Evolutionary conservation across 169 alveolate genomes (phyloP).

Genomic region (Cryptosporidium parvum): DNA sequence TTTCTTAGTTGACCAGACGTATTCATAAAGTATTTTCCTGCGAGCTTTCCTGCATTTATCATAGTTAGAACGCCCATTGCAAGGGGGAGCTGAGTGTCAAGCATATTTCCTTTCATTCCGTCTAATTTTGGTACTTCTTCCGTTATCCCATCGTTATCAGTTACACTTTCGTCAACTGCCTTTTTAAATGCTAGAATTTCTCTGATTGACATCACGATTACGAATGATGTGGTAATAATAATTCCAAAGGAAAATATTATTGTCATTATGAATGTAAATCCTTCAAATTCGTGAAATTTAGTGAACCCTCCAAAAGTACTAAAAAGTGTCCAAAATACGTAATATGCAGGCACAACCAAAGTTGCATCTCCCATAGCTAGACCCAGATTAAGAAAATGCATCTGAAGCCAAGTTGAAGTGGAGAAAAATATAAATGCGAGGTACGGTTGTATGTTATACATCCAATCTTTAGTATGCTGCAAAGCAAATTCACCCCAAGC

Average conservation of each 20-base stretch:
- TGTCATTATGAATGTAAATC: constrained; percentile 75
- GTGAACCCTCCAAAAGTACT: constrained; percentile 89
- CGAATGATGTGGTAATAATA: constrained; percentile 55
- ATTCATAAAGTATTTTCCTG: constrained; percentile 68
- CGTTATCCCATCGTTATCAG: constrained; percentile 5
- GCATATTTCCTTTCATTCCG: constrained; percentile 23
- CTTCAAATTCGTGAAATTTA: constrained; percentile 86
- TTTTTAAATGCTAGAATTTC: constrained; percentile 73
- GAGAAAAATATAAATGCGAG: constrained; percentile 82
- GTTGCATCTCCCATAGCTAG: constrained; percentile 88
- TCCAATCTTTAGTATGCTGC: constrained; percentile 55
- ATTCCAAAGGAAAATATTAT: constrained; percentile 52
- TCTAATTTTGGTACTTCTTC: constrained; percentile 12
- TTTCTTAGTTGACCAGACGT: constrained; percentile 52
- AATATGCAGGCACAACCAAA: constrained; percentile 86
- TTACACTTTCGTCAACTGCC: constrained; percentile 67
- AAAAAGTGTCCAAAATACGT: constrained; percentile 87
- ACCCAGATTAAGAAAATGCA: constrained; percentile 86
- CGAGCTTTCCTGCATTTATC: constrained; percentile 72
- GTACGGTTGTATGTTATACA: constrained; percentile 83
- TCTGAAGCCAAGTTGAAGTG: constrained; percentile 84
- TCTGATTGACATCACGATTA: constrained; percentile 67
- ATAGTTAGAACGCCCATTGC: constrained; percentile 76
- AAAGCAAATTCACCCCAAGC: constrained; percentile 80
- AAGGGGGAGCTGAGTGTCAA: constrained; percentile 65